Conservation (phyloP, 441 rosid species). For the Populus tomentosa region DNA sequence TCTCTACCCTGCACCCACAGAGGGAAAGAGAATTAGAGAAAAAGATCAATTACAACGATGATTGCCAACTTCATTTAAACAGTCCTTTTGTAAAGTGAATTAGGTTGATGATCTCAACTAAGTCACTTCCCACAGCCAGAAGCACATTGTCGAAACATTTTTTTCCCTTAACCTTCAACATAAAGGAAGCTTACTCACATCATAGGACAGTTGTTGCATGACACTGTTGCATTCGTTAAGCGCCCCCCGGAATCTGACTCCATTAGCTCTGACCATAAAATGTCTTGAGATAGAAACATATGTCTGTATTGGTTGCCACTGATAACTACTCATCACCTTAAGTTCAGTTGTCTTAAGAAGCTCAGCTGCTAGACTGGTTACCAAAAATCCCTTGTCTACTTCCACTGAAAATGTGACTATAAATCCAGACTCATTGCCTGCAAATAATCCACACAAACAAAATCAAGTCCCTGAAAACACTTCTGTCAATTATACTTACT, state of each 20-base stretch:
- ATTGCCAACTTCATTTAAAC: neutral
- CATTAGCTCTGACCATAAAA: slow-evolving; percentile 59
- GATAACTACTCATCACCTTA: slow-evolving; percentile 51
- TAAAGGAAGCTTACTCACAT: slow-evolving; percentile 33
- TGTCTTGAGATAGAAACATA: slow-evolving; percentile 74
- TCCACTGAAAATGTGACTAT: slow-evolving; percentile 62
- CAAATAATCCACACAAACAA: slow-evolving; percentile 11
- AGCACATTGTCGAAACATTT: neutral
- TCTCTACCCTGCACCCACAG: slow-evolving; percentile 47
- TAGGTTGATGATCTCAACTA: too few relatives aligned
- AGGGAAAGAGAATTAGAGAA: neutral
- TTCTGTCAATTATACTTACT: neutral
- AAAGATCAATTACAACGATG: neutral
- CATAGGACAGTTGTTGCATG: slow-evolving; percentile 56
- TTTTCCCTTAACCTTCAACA: neutral
- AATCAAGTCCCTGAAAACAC: neutral
- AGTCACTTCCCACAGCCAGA: neutral
- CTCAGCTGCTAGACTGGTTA: slow-evolving; percentile 58
- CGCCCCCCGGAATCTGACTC: slow-evolving; percentile 70
- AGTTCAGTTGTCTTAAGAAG: slow-evolving; percentile 71
- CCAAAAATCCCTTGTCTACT: slow-evolving; percentile 62
- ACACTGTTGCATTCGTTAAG: slow-evolving; percentile 65
- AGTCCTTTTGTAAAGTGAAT: neutral
- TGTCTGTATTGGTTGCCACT: slow-evolving; percentile 84
- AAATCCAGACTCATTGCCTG: slow-evolving; percentile 58